phyloP scores from a whole-genome alignment of 2,329 filamentous ascomycete genomes.

The Seiridium unicorne region DNA sequence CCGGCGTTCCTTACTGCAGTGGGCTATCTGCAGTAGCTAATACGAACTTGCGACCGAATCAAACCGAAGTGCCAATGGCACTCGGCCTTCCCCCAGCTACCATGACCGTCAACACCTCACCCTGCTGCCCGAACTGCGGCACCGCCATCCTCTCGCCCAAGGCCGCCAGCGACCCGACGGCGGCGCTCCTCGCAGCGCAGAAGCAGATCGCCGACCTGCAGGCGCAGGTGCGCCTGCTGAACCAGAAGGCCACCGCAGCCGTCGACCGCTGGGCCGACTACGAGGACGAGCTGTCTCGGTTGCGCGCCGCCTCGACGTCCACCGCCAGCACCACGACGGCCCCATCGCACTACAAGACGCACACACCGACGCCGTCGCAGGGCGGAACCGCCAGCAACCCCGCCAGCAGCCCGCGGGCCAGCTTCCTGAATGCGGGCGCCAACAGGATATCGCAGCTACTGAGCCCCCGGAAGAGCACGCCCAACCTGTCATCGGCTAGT shows the following conservation, averaged over 20 bases:
- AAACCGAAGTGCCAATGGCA: neutral
- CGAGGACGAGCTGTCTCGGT: slow-evolving; percentile 69
- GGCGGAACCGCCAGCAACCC: slow-evolving; percentile 15
- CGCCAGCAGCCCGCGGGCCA: slow-evolving; percentile 22
- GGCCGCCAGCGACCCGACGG: slow-evolving; percentile 31
- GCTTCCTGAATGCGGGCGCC: slow-evolving; percentile 22
- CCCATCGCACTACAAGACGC: slow-evolving; percentile 4
- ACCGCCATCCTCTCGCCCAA: slow-evolving; percentile 31
- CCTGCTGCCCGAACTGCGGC: slow-evolving; percentile 53
- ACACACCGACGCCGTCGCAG: neutral
- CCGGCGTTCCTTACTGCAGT: neutral
- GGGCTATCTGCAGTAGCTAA: no score
- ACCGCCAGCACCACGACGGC: slow-evolving; percentile 22
- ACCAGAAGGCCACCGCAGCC: slow-evolving; percentile 66
- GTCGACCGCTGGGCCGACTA: slow-evolving; percentile 72
- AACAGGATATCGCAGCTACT: slow-evolving; percentile 27
- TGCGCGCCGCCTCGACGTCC: slow-evolving; percentile 43
- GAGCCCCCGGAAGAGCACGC: slow-evolving; percentile 26
- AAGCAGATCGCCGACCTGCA: slow-evolving; percentile 67
- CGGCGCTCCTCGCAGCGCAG: slow-evolving; percentile 52
- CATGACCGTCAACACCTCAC: slow-evolving; percentile 23
- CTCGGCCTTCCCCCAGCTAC: neutral
- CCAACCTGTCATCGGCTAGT: slow-evolving; percentile 20
- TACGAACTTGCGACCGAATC: neutral
- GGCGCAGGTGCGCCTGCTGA: slow-evolving; percentile 67